phyloP scores from a whole-genome alignment of 2,329 filamentous ascomycete genomes.

The Epichloe festucae region DNA sequence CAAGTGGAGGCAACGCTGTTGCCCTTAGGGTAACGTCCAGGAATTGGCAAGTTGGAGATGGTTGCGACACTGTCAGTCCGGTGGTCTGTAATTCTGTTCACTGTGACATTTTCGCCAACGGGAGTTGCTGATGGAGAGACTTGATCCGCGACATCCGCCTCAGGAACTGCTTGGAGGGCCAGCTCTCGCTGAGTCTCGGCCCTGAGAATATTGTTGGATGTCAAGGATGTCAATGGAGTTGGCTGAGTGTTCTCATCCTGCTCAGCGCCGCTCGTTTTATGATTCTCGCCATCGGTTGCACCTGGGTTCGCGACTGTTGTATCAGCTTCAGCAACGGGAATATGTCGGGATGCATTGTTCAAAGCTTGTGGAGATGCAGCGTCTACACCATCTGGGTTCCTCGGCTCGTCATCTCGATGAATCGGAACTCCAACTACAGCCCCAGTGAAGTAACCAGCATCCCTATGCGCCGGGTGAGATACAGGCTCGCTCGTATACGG shows the following conservation, averaged over 20 bases:
- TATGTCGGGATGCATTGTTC: not conserved
- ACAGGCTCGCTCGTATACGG: slow-evolving; percentile 39
- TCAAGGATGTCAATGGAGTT: slow-evolving; percentile 5
- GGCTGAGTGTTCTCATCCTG: slow-evolving; percentile 7
- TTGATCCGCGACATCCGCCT: slow-evolving; percentile 8
- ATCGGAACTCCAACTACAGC: slow-evolving; percentile 7
- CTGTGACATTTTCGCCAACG: not conserved
- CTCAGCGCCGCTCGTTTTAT: slow-evolving; percentile 5
- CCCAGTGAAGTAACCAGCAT: slow-evolving; percentile 10
- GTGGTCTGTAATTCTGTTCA: slow-evolving; percentile 15
- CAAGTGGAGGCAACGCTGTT: slow-evolving; percentile 26
- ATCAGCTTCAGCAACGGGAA: not conserved
- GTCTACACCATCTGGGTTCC: not conserved
- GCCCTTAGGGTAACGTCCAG: slow-evolving; percentile 48
- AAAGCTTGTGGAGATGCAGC: not conserved
- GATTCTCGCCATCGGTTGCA: slow-evolving; percentile 5
- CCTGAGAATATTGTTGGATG: slow-evolving; percentile 8
- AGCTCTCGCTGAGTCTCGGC: slow-evolving; percentile 13
- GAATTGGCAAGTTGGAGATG: slow-evolving; percentile 55
- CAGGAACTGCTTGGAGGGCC: slow-evolving; percentile 8
- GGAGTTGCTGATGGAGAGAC: slow-evolving; percentile 3
- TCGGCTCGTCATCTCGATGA: slow-evolving; percentile 8
- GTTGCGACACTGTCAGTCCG: slow-evolving; percentile 35
- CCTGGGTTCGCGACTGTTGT: not conserved
- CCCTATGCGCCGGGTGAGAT: slow-evolving; percentile 8